Base-by-base conservation (phyloP, 177 flowering plant species). In the Vitis hybrid region DNA sequence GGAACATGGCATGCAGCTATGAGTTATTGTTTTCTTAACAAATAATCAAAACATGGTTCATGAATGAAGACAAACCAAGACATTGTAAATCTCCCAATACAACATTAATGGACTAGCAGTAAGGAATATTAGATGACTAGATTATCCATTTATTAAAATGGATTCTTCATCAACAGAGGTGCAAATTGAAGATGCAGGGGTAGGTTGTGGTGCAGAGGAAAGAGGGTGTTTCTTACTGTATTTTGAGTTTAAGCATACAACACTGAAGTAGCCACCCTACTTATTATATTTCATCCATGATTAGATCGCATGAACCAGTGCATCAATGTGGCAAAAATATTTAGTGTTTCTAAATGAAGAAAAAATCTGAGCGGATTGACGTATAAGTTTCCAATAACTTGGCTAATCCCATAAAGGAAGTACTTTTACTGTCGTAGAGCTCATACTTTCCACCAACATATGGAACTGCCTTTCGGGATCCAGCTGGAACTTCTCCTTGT, bases 401-500 rank as follows among this genome's bases (percentile, higher is more conserved):
- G 11, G 21, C 58, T 15, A 30, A 14, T 66, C 23, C 15, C 18
- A 23, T 66, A 52, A 66, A 52, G 13, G 54, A 19, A 13, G 40
- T 62, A 65, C 5, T n/a, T 59, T 62, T 34, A 8, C 48, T 17
- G 14, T 49, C 12, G 15, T 34, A 62, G 19, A 66, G 52, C 48
- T 7, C 80, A 13, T 74, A 83, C 86, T 72, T 78, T 55, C 84
- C 86, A 62, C 74, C 76, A 67, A 83, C 79, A 72, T 72, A 81
- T 26, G 86, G 86, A 58, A 74, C 68, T 18, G 82, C 80, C 23
- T 74, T 74, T 18, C 62, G 70, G 21, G 58, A 76, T 65, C 56
- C 56, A 12, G 73, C 9, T 17, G 86, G 86, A 64, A 62, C 17
- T 62, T 81, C 82, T 70, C 86, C 86, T 81, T 83, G 86, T 60